phyloP scores from a whole-genome alignment of 2,329 filamentous ascomycete genomes.

The Daldinia sp. region DNA sequence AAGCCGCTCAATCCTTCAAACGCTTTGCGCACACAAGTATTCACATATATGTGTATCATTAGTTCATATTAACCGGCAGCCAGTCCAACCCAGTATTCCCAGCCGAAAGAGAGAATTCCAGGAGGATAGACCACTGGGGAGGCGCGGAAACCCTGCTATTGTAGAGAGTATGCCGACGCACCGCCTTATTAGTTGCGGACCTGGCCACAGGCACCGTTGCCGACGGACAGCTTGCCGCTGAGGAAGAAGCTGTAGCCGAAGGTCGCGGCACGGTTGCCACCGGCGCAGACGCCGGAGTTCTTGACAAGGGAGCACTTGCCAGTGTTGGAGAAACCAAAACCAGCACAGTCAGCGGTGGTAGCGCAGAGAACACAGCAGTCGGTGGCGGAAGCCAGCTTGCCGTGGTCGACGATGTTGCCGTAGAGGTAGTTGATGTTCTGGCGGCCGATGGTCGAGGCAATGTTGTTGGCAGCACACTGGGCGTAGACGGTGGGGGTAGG shows the following conservation, averaged over 20 bases:
- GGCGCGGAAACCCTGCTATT: background rate
- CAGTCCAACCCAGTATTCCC: background rate
- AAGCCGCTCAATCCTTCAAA: background rate
- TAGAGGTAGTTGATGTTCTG: conserved; percentile 22
- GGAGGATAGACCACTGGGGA: background rate
- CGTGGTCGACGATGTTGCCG: conserved; percentile 4
- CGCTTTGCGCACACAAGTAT: conserved; percentile 6
- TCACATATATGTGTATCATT: conserved; percentile 1
- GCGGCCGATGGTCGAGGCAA: conserved; percentile 18
- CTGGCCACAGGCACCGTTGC: conserved; percentile 33
- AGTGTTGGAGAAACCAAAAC: conserved; percentile 7
- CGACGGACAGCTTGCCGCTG: conserved; percentile 7
- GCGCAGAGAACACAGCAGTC: conserved; percentile 26
- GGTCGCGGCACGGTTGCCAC: conserved; percentile 9
- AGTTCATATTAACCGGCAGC: conserved; percentile 5
- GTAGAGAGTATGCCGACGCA: background rate
- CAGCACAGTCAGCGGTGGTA: conserved; percentile 16
- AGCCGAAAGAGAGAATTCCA: background rate
- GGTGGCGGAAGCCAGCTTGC: conserved; percentile 1
- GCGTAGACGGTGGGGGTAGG: conserved; percentile 22
- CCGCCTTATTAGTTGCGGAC: conserved; percentile 2
- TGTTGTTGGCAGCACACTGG: conserved; percentile 21
- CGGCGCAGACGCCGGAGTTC: conserved; percentile 17
- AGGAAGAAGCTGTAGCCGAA: background rate
- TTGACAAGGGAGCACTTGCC: conserved; percentile 17